phyloP scores from a whole-genome alignment of 2,329 filamentous ascomycete species.

The Clonostachys rosea region DNA sequence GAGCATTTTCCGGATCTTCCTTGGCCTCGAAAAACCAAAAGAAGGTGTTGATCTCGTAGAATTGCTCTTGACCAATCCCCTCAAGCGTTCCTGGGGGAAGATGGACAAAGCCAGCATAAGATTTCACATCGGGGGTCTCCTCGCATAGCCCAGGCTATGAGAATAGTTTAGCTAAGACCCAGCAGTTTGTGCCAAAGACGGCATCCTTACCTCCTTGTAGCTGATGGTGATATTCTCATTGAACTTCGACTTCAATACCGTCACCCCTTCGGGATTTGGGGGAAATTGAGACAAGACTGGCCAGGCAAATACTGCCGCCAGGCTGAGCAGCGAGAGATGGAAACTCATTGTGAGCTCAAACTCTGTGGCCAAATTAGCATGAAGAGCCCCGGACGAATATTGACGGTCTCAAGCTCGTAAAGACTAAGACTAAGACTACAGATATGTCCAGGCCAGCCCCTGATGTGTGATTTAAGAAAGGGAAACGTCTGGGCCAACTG shows the following conservation, averaged over 20 bases:
- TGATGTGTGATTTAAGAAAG: too few relatives aligned
- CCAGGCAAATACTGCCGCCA: background rate
- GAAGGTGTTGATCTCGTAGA: slow-evolving; percentile 45
- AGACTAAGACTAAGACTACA: too few relatives aligned
- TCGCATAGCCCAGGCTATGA: slow-evolving; percentile 50
- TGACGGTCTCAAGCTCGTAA: too few relatives aligned
- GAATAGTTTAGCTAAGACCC: background rate
- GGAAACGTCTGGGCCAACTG: too few relatives aligned
- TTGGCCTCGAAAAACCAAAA: slow-evolving; percentile 46
- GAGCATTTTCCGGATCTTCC: slow-evolving; percentile 29
- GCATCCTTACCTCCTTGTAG: slow-evolving; percentile 46
- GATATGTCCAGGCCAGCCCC: too few relatives aligned
- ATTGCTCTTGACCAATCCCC: slow-evolving; percentile 35
- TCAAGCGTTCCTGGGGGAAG: slow-evolving; percentile 36
- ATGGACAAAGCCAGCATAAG: slow-evolving; percentile 59
- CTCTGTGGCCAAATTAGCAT: too few relatives aligned
- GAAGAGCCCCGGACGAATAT: too few relatives aligned
- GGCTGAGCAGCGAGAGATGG: background rate
- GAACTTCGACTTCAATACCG: slow-evolving; percentile 51
- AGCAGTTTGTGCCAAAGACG: background rate
- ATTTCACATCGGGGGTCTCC: slow-evolving; percentile 56
- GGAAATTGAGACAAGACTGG: slow-evolving; percentile 17
- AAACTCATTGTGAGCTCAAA: background rate
- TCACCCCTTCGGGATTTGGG: slow-evolving; percentile 24
- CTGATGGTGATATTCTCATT: slow-evolving; percentile 55